Conservation (phyloP, 2,329 filamentous ascomycete genomes). For the Aspergillus luchuensis region DNA sequence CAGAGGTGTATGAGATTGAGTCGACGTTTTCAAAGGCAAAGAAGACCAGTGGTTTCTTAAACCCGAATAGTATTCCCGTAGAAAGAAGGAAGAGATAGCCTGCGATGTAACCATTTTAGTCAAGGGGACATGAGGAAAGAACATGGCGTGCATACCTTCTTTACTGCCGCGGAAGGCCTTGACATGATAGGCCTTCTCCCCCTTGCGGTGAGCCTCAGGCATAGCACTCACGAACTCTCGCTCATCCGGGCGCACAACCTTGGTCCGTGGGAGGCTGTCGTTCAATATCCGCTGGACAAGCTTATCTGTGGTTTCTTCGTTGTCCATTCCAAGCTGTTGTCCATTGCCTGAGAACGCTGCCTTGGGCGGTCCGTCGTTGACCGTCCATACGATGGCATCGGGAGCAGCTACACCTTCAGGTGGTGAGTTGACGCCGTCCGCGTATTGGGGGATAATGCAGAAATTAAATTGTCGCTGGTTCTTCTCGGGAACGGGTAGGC, state of each 20-base stretch:
- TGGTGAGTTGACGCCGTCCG: constrained; percentile 51
- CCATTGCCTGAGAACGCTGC: constrained; percentile 47
- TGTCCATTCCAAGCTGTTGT: constrained; percentile 46
- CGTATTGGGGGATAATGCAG: constrained; percentile 58
- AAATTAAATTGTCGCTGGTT: constrained; percentile 65
- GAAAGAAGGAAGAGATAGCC: constrained; percentile 66
- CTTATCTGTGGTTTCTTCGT: constrained; percentile 50
- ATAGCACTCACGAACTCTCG: constrained; percentile 63
- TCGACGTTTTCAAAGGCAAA: constrained; percentile 63
- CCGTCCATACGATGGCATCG: constrained; percentile 63
- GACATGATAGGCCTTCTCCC: constrained; percentile 64
- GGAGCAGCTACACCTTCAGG: constrained; percentile 46
- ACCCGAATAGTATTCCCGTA: constrained; percentile 64
- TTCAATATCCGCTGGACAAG: constrained; percentile 51
- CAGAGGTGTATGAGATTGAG: constrained; percentile 64
- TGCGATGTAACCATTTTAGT: constrained; percentile 28
- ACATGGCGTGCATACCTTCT: constrained; percentile 53
- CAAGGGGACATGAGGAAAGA: not conserved
- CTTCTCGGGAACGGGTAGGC: constrained; percentile 66
- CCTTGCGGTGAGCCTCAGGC: constrained; percentile 62
- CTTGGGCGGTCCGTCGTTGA: constrained; percentile 56
- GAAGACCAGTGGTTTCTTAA: constrained; percentile 66
- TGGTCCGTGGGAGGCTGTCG: constrained; percentile 48
- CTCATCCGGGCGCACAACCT: constrained; percentile 57
- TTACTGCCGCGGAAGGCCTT: constrained; percentile 66